Evolutionary conservation across 2,329 filamentous ascomycete species (phyloP), one percentile per base, ranked within the genome.

Genomic region (Taxawa tesnikishii): DNA sequence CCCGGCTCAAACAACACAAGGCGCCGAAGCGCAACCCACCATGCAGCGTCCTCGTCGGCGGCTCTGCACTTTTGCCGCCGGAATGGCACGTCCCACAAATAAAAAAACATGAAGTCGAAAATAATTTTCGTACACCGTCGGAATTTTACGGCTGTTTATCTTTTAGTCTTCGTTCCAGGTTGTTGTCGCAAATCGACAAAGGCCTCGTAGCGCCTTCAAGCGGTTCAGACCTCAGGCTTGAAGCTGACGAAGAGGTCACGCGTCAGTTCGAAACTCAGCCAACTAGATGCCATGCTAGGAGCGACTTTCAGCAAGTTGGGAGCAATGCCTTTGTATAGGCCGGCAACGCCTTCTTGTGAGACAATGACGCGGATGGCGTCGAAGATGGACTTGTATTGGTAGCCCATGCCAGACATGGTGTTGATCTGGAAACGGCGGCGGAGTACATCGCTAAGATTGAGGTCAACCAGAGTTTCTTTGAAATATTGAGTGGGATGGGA

Each of bases 401-500:
- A 96, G 31, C 90, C 90, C 77, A 98, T 88, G 31, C 90, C 90
- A 29, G 82, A 84, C 90, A 98, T 98, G 33, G 90, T 94, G 60
- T 98, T 98, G 62, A 98, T 90, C 54, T 98, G 90, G 56, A 98
- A 98, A 31, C 90, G 75, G 38, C 90, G 77, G 18, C 90, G 82
- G 33, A 98, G 68, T 3, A 98, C 88, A 53, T 94, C 87, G 53
- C 83, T 90, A 33, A 12, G 3, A 24, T 17, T 6, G 10, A 7
- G 30, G 15, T 31, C 26, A 30, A 28, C 11, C 15, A 9, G 9
- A 15, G 11, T 38, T 33, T 27, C 29, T 32, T 12, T 25, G 24
- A 15, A 28, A 8, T 8, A 28, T 9, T 13, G n/a, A 13, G 6
- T 10, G n/a, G 14, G 9, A 14, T 12, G 23, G 7, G 6, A 12